Conservation (phyloP, 768 basidiomycete genomes). For the Lactarius hatsudake region DNA sequence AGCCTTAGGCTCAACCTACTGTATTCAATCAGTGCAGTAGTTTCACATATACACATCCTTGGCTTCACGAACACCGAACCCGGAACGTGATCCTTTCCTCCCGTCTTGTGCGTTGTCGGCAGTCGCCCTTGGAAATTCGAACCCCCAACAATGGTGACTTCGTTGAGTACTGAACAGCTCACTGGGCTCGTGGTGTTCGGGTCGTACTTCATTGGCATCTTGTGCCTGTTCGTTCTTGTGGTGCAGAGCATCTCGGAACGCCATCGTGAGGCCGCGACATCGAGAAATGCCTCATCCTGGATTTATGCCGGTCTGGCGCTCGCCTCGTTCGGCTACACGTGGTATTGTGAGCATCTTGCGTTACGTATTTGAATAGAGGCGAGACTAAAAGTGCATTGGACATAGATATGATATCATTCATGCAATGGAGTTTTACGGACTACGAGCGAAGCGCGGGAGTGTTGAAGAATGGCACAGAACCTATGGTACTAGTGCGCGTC, state of each 20-base stretch:
- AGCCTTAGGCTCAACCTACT: no score
- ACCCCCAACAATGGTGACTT: no score
- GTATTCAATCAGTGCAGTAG: no score
- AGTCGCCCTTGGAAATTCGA: no score
- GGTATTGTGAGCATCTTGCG: constrained; percentile 44
- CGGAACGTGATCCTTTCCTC: no score
- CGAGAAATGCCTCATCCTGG: constrained; percentile 7
- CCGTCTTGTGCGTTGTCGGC: no score
- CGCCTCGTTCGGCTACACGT: constrained; percentile 44
- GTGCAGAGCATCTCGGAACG: constrained; percentile 21
- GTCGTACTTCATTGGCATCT: constrained; percentile 39
- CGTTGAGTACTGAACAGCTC: background rate
- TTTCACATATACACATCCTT: no score
- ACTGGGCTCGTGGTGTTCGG: constrained; percentile 34
- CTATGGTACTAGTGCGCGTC: constrained; percentile 35
- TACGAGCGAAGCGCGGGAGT: constrained; percentile 36
- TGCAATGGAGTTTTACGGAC: constrained; percentile 57
- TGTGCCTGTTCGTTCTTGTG: constrained; percentile 33
- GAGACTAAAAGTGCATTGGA: no score
- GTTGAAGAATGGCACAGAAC: background rate
- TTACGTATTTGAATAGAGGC: no score
- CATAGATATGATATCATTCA: constrained; percentile 47
- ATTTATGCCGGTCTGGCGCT: constrained; percentile 38
- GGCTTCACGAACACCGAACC: no score
- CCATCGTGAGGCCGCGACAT: background rate